Evolutionary conservation across 2,329 filamentous ascomycete genomes (phyloP).

Genomic region (Verticillium dahliae): DNA sequence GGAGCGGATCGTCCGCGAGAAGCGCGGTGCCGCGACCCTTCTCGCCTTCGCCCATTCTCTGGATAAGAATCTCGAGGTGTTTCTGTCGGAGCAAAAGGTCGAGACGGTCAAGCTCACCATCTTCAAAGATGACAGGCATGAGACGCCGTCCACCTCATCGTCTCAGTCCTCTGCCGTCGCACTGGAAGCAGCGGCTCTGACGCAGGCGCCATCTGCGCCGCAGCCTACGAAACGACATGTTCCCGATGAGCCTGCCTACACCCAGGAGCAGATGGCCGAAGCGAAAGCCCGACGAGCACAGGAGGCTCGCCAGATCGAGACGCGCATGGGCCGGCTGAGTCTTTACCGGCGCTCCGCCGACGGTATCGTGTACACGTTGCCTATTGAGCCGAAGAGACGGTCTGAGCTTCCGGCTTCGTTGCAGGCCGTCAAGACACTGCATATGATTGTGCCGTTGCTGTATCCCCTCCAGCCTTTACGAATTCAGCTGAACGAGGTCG

Average conservation of each 20-base stretch:
- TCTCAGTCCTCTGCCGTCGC: not conserved
- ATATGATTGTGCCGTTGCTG: slow-evolving; percentile 61
- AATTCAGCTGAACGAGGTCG: slow-evolving; percentile 59
- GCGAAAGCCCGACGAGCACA: slow-evolving; percentile 58
- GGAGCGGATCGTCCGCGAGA: slow-evolving; percentile 52
- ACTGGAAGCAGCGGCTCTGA: not conserved
- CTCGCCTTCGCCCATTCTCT: slow-evolving; percentile 62
- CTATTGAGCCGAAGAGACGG: slow-evolving; percentile 59
- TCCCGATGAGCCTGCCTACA: slow-evolving; percentile 40
- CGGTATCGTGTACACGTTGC: slow-evolving; percentile 63
- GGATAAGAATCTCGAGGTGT: slow-evolving; percentile 64
- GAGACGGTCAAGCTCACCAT: slow-evolving; percentile 66
- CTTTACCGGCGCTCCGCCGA: slow-evolving; percentile 64
- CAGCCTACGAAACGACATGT: slow-evolving; percentile 23
- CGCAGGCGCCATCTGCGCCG: not conserved
- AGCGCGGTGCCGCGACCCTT: slow-evolving; percentile 46
- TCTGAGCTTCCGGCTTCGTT: slow-evolving; percentile 55
- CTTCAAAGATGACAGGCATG: slow-evolving; percentile 46
- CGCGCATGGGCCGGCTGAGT: slow-evolving; percentile 62
- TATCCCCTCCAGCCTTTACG: slow-evolving; percentile 67
- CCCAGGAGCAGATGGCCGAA: slow-evolving; percentile 50
- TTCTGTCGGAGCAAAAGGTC: slow-evolving; percentile 63
- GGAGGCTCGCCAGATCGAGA: slow-evolving; percentile 67
- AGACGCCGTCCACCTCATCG: slow-evolving; percentile 17
- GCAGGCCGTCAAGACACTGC: slow-evolving; percentile 55